These are phyloP conservation scores for Entophlyctis luteolus DNA, from an alignment of 192 early-diverging fungal genomes.

Conservation along the genomic window DNA sequence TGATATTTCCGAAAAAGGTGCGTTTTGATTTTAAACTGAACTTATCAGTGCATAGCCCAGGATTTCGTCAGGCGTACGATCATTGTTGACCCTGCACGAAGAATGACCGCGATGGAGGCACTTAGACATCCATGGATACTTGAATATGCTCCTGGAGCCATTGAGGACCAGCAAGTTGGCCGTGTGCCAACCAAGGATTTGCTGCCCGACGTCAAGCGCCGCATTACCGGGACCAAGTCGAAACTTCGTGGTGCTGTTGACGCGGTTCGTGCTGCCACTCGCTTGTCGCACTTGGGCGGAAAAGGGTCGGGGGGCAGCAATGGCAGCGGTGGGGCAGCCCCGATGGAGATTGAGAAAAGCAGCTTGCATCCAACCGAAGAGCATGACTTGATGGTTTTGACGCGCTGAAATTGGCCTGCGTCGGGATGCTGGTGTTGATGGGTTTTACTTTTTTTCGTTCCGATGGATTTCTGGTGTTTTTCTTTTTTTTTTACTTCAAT, in stretches of 20 bases:
- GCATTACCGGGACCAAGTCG: background rate
- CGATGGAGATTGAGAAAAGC: conserved; percentile 17
- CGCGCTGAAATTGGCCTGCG: background rate
- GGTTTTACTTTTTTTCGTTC: background rate
- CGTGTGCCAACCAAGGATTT: conserved; percentile 67
- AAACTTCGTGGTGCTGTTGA: conserved; percentile 18
- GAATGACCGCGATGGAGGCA: conserved; percentile 77
- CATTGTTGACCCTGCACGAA: conserved; percentile 62
- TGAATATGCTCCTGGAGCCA: conserved; percentile 37
- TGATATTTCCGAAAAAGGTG: conserved; percentile 65
- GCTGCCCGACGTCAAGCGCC: conserved; percentile 65
- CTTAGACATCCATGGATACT: conserved; percentile 76
- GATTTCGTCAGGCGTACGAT: conserved; percentile 71
- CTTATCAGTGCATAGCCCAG: conserved; percentile 54
- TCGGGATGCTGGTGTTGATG: no score
- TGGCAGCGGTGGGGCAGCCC: background rate
- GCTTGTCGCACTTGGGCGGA: background rate
- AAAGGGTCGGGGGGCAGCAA: background rate
- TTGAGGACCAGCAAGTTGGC: conserved; percentile 7
- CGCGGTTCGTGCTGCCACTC: background rate
- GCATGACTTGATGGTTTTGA: conserved; percentile 23
- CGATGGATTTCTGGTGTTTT: background rate
- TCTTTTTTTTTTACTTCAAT: background rate
- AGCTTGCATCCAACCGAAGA: conserved; percentile 12
- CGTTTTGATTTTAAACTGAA: background rate